phyloP scores from a whole-genome alignment of 495 filamentous ascomycete species.

The Penicillium canescens region DNA sequence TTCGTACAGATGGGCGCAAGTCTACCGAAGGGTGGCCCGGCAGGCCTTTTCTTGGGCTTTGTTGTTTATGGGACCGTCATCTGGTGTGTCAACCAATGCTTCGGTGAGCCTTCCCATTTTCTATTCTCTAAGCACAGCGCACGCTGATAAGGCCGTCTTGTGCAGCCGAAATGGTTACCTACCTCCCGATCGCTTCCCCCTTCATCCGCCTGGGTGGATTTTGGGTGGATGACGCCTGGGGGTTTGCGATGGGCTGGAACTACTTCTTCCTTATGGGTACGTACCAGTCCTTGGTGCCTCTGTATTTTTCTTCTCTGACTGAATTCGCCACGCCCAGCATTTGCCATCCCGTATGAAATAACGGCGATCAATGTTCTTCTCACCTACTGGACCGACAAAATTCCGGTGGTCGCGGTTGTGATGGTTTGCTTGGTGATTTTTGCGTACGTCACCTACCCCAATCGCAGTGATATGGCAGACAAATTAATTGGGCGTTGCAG shows the following conservation, averaged over 20 bases:
- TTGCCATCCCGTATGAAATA: constrained; percentile 70
- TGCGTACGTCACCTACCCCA: constrained; percentile 16
- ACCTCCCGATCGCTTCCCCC: constrained; percentile 71
- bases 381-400: constrained; percentile 63
- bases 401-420: constrained; percentile 60
- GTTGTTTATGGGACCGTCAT: constrained; percentile 39
- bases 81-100: constrained; percentile 41
- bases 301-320: neutral
- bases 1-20: constrained; percentile 71
- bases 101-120: constrained; percentile 46
- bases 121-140: constrained; percentile 9
- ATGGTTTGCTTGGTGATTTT: constrained; percentile 53
- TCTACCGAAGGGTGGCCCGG: constrained; percentile 70
- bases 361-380: constrained; percentile 69
- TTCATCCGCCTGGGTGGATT: constrained; percentile 84
- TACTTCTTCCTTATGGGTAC: constrained; percentile 50
- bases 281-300: neutral
- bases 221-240: constrained; percentile 68
- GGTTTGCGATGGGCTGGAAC: constrained; percentile 64
- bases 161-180: constrained; percentile 78
- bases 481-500: constrained; percentile 2
- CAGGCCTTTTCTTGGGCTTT: constrained; percentile 70
- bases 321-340: constrained; percentile 30
- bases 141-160: constrained; percentile 13
- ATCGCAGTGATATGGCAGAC: neutral